Evolutionary conservation across 306 rosid genomes (phyloP).

Genomic region (Gastrolobium villosum): DNA sequence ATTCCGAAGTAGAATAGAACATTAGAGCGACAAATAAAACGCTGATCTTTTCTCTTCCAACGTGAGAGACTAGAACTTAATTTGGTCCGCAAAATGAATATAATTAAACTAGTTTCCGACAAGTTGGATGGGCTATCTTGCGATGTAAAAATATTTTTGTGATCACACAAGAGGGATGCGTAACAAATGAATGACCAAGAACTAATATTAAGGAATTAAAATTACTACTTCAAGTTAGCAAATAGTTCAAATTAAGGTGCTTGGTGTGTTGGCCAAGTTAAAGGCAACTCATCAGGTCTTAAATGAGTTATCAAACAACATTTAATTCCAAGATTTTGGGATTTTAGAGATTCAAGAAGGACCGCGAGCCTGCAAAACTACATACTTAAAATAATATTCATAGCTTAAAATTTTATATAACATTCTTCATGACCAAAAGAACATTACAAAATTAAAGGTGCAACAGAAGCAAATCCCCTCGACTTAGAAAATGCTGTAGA

Average conservation of each 20-base stretch:
- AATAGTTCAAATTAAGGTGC: background rate
- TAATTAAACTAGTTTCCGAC: background rate
- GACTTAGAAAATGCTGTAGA: background rate
- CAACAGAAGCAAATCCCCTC: conserved; percentile 2
- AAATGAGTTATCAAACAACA: background rate
- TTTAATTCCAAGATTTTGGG: background rate
- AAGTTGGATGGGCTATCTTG: background rate
- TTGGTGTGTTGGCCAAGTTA: background rate
- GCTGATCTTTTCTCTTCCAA: background rate
- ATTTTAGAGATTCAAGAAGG: background rate
- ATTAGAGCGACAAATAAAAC: conserved; percentile 1
- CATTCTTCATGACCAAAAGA: background rate
- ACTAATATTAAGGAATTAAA: background rate
- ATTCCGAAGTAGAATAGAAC: background rate
- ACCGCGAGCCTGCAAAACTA: background rate
- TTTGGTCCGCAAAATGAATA: background rate
- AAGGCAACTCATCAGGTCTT: too few relatives aligned
- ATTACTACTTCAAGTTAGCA: background rate
- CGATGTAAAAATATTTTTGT: background rate
- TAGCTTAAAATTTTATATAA: background rate
- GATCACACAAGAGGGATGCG: background rate
- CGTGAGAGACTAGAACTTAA: conserved; percentile 7
- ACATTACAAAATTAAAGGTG: background rate
- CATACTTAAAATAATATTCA: background rate
- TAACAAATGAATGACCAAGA: too few relatives aligned